Evolutionary conservation across 345 rosid species (phyloP).

Genomic region (Citrus mangshanensis): DNA sequence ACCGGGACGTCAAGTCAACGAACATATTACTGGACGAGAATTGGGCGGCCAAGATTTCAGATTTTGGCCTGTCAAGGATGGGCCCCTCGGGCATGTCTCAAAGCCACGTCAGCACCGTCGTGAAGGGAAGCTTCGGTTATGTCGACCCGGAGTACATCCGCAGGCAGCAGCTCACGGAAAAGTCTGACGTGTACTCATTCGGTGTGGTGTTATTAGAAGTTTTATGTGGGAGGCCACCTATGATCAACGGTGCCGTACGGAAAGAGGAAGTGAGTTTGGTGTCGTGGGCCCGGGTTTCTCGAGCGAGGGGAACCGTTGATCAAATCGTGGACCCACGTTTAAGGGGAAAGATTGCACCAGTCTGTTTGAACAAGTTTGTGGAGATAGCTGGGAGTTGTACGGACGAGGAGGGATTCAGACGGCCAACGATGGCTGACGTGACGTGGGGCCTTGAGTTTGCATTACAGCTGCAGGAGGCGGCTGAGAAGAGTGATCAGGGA

Average conservation of each 20-base stretch:
- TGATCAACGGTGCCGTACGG: not conserved
- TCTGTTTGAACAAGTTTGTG: conserved; percentile 16
- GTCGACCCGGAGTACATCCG: conserved; percentile 25
- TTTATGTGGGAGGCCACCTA: conserved; percentile 16
- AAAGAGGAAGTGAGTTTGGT: conserved; percentile 16
- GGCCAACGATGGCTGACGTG: conserved; percentile 26
- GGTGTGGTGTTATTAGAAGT: conserved; percentile 36
- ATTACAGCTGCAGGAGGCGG: conserved; percentile 20
- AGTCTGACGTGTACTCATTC: conserved; percentile 32
- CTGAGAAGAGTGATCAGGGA: not conserved
- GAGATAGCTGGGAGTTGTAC: conserved; percentile 21
- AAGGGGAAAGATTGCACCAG: conserved; percentile 14
- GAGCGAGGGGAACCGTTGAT: not conserved
- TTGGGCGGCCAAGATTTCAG: conserved; percentile 25
- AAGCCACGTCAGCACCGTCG: conserved; percentile 9
- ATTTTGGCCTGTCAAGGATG: conserved; percentile 25
- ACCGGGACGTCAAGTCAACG: conserved; percentile 27
- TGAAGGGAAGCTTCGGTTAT: conserved; percentile 32
- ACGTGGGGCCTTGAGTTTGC: conserved; percentile 21
- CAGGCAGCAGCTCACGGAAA: conserved; percentile 19
- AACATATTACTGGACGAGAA: conserved; percentile 25
- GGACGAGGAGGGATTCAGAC: conserved; percentile 4
- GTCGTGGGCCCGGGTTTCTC: conserved; percentile 14
- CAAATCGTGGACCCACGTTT: conserved; percentile 23
- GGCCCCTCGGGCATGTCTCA: conserved; percentile 19